Evolutionary conservation across 768 basidiomycete genomes (phyloP), one percentile per base, ranked within the genome.

Genomic region (Leccinum disarticulatum): DNA sequence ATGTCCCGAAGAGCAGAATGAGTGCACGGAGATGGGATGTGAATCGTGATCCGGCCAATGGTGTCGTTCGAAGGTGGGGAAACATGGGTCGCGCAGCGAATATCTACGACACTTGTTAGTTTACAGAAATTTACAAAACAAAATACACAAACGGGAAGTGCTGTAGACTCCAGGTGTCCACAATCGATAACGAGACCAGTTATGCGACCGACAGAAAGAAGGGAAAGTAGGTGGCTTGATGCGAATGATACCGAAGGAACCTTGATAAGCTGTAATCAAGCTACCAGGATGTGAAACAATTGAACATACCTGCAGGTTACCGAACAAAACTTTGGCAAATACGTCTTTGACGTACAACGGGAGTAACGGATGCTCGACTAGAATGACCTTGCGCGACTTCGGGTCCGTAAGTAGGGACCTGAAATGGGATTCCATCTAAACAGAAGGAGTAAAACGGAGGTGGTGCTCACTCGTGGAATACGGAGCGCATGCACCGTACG

Each of bases 181-280:
- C 87, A 88, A 69, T 99, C 97, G 3, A 98, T 77, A 1, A 98
- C 96, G 14, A 99, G 83, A 6, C 96, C 97, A 2, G 95, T 95
- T 64, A 95, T 90, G 59, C 92, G 80, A 11, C 97, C 97, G 7
- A 87, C 85, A 2, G 94, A 87, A 61, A 97, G 80, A 14, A 98
- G 77, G 4, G 94, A 84, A 17, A 98, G 83, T 0, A 98, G 76
- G 66, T 93, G 93, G 57, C 92, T 89, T 15, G 92, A 88, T 1
- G 91, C 90, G 74, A 98, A 99, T 2, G 94, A 96, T 63, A 99
- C 82, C 7, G 93, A 94, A 7, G 95, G 96, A 30, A 97, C 90
- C 94, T 97, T 70, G 27, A 41, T 6, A 11, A 25, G 30, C 49
- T 52, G 54, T 58, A 17, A 52, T 48, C 36, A 55, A 43, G 14